Evolutionary conservation across 83 land plant genomes (phyloP).

Genomic region (Picea mariana): DNA sequence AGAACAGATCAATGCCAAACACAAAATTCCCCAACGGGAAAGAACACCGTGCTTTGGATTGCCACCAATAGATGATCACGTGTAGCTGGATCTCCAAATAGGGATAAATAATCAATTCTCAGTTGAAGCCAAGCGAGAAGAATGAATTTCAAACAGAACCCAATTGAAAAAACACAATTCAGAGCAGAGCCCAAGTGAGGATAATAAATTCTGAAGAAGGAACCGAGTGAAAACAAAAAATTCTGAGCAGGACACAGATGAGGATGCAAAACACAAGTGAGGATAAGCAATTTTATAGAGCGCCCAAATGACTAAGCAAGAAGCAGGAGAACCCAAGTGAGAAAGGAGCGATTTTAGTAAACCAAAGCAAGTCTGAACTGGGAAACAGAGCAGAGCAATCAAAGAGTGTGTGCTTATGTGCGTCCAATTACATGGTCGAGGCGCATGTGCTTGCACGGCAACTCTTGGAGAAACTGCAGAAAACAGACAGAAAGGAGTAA

Average conservation of each 20-base stretch:
- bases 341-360: background rate
- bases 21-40: background rate
- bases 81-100: background rate
- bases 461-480: background rate
- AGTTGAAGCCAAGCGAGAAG: background rate
- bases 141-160: background rate
- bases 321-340: background rate
- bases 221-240: background rate
- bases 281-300: background rate
- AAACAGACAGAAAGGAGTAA: background rate
- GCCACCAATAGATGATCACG: conserved; percentile 4
- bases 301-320: background rate
- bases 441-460: conserved; percentile 16
- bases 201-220: background rate
- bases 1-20: conserved; percentile 9
- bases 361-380: too few relatives aligned
- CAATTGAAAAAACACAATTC: background rate
- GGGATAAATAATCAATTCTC: conserved; percentile 7
- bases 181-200: background rate
- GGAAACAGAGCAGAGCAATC: background rate
- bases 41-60: conserved; percentile 5
- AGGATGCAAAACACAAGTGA: background rate
- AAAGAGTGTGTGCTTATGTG: background rate
- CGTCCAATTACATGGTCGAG: background rate
- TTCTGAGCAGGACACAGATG: background rate